Conservation (phyloP, 1,139 yeast species). For the Protomyces inouyei region DNA sequence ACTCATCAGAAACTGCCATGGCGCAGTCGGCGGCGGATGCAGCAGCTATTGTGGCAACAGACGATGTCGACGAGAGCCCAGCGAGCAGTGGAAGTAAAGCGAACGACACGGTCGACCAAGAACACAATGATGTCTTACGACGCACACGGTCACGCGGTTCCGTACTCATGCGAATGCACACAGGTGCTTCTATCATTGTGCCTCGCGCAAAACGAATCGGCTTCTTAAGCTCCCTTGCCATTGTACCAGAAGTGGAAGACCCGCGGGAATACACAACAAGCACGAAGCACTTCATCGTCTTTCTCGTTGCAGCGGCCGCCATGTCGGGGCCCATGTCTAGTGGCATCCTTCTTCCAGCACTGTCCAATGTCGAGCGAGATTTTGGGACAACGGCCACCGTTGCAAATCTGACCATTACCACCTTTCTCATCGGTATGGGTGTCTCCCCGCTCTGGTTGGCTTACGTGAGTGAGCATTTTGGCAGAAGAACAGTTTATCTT, state of each 20-base stretch:
- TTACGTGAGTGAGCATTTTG: conserved; percentile 61
- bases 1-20: background rate
- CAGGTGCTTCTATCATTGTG: background rate
- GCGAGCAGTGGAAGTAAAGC: background rate
- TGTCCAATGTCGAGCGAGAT: conserved; percentile 53
- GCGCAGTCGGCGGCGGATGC: background rate
- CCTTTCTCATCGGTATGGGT: conserved; percentile 43
- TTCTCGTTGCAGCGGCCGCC: conserved; percentile 67
- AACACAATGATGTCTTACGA: background rate
- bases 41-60: background rate
- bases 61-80: background rate
- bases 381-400: conserved; percentile 54
- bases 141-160: background rate
- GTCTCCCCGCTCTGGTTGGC: conserved; percentile 90
- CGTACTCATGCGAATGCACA: background rate
- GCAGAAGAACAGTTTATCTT: conserved; percentile 69
- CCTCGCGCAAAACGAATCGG: background rate
- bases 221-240: background rate
- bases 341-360: conserved; percentile 74
- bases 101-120: background rate
- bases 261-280: conserved; percentile 57
- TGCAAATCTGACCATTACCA: conserved; percentile 50
- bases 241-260: conserved; percentile 69
- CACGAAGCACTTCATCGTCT: conserved; percentile 54
- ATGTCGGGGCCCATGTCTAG: conserved; percentile 91